Percentiles rank a stretch among this genome's conserved stretches.
These are phyloP conservation scores for Lactarius trivialis DNA, from an alignment of 768 basidiomycete genomes.

Conservation along the genomic window DNA sequence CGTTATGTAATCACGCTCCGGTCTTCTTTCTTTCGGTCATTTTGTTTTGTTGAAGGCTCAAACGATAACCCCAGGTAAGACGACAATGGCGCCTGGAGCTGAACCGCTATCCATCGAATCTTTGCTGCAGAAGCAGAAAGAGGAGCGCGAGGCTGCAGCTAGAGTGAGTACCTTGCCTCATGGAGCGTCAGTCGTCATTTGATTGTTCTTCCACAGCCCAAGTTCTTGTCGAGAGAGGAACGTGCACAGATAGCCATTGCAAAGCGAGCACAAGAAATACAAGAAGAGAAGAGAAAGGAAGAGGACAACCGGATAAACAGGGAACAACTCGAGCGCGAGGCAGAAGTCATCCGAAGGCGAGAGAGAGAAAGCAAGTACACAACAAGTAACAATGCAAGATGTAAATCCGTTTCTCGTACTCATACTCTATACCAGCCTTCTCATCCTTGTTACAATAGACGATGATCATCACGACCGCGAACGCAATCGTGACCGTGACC, in stretches of 20 bases:
- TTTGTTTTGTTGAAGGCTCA: neutral
- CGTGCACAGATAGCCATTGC: slow-evolving; percentile 84
- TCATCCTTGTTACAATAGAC: slow-evolving; percentile 26
- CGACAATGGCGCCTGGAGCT: slow-evolving; percentile 41
- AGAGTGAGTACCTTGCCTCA: slow-evolving; percentile 49
- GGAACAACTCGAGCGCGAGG: slow-evolving; percentile 67
- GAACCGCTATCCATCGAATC: slow-evolving; percentile 87
- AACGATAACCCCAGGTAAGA: slow-evolving; percentile 2
- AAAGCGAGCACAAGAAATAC: slow-evolving; percentile 79
- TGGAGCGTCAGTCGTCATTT: neutral
- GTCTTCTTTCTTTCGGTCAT: neutral
- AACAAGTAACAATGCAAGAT: slow-evolving; percentile 36
- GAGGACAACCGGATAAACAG: slow-evolving; percentile 56
- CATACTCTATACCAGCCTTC: slow-evolving; percentile 1
- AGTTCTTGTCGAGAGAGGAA: slow-evolving; percentile 89
- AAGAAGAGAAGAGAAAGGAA: slow-evolving; percentile 58
- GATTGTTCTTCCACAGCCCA: slow-evolving; percentile 53
- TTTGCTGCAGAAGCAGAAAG: slow-evolving; percentile 78
- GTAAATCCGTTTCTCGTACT: slow-evolving; percentile 28
- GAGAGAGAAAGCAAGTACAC: slow-evolving; percentile 41
- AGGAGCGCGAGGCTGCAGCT: slow-evolving; percentile 82
- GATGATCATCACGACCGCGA: slow-evolving; percentile 34
- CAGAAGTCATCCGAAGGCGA: slow-evolving; percentile 53
- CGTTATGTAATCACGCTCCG: neutral
- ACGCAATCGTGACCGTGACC: slow-evolving; percentile 26